These are phyloP conservation scores for Ustilago hordei DNA, from an alignment of 1,284 basidiomycete species.

Conservation along the genomic window DNA sequence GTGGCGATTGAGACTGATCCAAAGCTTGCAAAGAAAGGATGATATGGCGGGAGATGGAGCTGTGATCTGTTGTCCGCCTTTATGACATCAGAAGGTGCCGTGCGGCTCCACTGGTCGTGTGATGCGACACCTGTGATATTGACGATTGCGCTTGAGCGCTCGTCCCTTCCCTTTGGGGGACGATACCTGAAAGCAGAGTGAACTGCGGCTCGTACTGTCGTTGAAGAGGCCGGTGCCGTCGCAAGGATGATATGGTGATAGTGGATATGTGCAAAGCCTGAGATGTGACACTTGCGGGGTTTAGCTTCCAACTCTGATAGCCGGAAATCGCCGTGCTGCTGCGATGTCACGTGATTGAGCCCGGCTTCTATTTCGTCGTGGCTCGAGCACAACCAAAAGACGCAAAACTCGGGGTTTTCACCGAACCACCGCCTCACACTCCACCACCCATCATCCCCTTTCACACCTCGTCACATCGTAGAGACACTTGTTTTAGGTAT, in stretches of 20 bases:
- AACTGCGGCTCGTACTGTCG: too few species aligned
- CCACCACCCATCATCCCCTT: neutral
- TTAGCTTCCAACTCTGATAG: neutral
- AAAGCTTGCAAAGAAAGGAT: neutral
- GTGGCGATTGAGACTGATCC: neutral
- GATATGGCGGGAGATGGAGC: neutral
- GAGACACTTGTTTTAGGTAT: neutral
- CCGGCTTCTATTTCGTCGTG: neutral
- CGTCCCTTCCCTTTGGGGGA: too few species aligned
- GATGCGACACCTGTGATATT: slow-evolving; percentile 5
- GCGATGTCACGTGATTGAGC: neutral
- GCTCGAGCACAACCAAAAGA: slow-evolving; percentile 1
- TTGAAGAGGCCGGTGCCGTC: too few species aligned
- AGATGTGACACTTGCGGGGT: neutral
- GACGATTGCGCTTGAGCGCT: too few species aligned
- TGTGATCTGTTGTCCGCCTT: neutral
- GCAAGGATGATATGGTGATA: neutral
- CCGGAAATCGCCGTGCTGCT: slow-evolving; percentile 11
- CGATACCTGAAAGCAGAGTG: too few species aligned
- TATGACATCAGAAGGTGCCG: neutral
- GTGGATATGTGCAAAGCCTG: neutral
- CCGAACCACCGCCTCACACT: neutral
- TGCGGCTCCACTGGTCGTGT: neutral
- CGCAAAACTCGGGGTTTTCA: neutral
- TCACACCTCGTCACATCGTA: neutral